Conservation (phyloP, 179 eudicot species). For the Amaranthus tricolor region DNA sequence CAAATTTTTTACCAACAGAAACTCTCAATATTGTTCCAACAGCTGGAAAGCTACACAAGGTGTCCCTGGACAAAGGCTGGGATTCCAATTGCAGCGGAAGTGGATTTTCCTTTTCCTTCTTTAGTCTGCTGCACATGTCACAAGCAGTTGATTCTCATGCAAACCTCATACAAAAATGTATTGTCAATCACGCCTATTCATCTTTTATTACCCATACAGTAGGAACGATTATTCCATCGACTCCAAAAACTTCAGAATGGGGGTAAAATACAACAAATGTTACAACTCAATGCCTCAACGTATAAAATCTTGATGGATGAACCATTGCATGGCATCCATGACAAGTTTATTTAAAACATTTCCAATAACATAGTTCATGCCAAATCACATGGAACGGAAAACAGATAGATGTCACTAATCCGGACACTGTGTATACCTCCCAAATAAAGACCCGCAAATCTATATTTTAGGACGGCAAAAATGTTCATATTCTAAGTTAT, state of each 20-base stretch:
- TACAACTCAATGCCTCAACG: not conserved
- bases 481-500: too few relatives aligned
- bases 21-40: slow-evolving; percentile 80
- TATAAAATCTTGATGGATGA: not conserved
- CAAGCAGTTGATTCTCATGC: slow-evolving; percentile 17
- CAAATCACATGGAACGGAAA: not conserved
- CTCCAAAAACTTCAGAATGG: slow-evolving; percentile 1
- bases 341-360: not conserved
- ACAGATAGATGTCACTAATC: not conserved
- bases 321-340: not conserved
- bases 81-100: slow-evolving; percentile 59
- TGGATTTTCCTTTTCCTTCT: slow-evolving; percentile 56
- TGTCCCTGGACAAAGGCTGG: slow-evolving; percentile 56
- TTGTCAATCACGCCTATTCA: not conserved
- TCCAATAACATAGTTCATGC: not conserved
- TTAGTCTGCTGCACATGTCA: slow-evolving; percentile 45
- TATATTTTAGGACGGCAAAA: too few relatives aligned
- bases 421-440: not conserved
- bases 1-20: slow-evolving; percentile 37
- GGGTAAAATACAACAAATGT: not conserved
- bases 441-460: too few relatives aligned
- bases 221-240: not conserved
- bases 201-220: not conserved
- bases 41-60: slow-evolving; percentile 55
- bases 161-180: not conserved